Evolutionary conservation across 129 eudicot species (phyloP).

Genomic region (Heracleum sosnowskyi): DNA sequence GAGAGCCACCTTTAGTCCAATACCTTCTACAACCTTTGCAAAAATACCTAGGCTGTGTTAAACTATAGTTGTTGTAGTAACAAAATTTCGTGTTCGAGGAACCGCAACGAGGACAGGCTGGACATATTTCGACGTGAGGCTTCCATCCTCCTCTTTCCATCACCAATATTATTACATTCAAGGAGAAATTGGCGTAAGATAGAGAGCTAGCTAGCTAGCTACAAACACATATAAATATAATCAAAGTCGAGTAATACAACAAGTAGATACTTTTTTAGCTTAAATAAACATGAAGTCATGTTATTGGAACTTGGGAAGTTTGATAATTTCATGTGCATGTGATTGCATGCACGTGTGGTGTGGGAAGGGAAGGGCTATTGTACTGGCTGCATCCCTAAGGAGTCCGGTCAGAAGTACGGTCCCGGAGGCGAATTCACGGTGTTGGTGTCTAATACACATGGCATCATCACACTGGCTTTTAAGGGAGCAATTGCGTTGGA

Average conservation of each 20-base stretch:
- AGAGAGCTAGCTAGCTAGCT: not conserved
- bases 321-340: not conserved
- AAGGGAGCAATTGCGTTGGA: slow-evolving; percentile 34
- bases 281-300: not conserved
- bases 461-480: slow-evolving; percentile 16
- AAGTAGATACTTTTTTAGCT: not conserved
- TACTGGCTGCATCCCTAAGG: not conserved
- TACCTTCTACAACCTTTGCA: slow-evolving; percentile 78
- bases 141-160: slow-evolving; percentile 81
- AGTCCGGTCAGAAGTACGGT: slow-evolving; percentile 2
- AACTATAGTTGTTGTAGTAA: slow-evolving; percentile 68
- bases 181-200: not conserved
- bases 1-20: slow-evolving; percentile 83
- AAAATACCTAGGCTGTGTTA: slow-evolving; percentile 67
- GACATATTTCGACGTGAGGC: slow-evolving; percentile 47
- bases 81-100: slow-evolving; percentile 72
- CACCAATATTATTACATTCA: not conserved
- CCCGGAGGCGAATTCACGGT: slow-evolving; percentile 34
- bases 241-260: not conserved
- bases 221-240: not conserved
- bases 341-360: slow-evolving; percentile 13
- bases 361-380: not conserved
- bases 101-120: slow-evolving; percentile 71
- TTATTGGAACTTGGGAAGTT: not conserved
- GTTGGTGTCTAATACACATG: slow-evolving; percentile 41